Conservation (phyloP, 176 grass and related monocot genomes). For the Musa troglodytarum region DNA sequence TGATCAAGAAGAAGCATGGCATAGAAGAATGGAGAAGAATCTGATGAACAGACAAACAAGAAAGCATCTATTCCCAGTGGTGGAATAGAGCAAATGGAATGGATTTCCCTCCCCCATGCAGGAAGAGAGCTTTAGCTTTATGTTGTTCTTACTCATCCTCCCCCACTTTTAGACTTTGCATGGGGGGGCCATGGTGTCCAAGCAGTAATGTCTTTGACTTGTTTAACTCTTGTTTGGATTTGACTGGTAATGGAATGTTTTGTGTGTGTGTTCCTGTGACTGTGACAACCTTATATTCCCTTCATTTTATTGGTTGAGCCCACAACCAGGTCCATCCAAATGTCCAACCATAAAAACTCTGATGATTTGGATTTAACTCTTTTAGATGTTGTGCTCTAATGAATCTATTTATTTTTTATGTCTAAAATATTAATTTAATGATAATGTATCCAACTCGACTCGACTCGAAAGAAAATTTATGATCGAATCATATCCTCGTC, state of each 20-base stretch:
- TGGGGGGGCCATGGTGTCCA: slow-evolving; percentile 22
- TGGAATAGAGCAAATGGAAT: slow-evolving; percentile 49
- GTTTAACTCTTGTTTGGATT: slow-evolving; percentile 6
- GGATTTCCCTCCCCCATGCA: background rate
- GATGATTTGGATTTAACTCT: too few species aligned
- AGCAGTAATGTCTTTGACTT: slow-evolving; percentile 41
- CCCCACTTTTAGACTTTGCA: slow-evolving; percentile 23
- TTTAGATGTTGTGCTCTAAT: too few species aligned
- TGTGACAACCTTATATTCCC: slow-evolving; percentile 17
- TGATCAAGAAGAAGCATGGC: background rate
- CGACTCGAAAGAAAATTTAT: too few species aligned
- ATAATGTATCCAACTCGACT: too few species aligned
- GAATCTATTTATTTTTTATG: too few species aligned
- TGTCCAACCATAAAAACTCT: too few species aligned
- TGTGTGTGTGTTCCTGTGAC: background rate
- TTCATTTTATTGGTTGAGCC: background rate
- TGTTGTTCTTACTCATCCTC: slow-evolving; percentile 42
- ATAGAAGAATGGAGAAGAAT: slow-evolving; percentile 77
- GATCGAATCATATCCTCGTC: too few species aligned
- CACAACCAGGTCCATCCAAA: too few species aligned
- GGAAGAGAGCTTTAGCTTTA: slow-evolving; percentile 29
- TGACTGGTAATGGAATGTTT: slow-evolving; percentile 12
- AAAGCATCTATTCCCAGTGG: slow-evolving; percentile 79
- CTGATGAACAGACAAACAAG: slow-evolving; percentile 81
- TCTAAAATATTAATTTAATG: too few species aligned